Percentiles rank a stretch among this genome's conserved stretches.
Evolutionary conservation across 192 early-diverging fungal genomes (phyloP).

Genomic region (Jimgerdemannia flammicorona): DNA sequence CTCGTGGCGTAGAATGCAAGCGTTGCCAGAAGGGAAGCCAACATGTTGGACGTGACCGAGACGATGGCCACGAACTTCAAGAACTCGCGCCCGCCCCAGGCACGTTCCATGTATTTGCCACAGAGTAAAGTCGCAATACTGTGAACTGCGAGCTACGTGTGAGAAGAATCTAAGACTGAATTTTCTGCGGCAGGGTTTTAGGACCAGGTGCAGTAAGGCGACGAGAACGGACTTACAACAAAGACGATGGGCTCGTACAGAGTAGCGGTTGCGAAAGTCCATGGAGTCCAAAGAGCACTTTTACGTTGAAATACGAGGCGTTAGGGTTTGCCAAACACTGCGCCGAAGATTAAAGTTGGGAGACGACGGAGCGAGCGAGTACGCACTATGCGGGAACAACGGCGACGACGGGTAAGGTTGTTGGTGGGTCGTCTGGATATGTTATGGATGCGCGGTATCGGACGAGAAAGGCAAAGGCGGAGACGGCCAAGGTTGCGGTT

Average conservation of each 20-base stretch:
- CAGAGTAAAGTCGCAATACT: slow-evolving; percentile 35
- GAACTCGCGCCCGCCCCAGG: slow-evolving; percentile 78
- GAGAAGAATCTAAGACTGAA: not conserved
- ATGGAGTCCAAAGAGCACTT: slow-evolving; percentile 26
- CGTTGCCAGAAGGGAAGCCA: slow-evolving; percentile 28
- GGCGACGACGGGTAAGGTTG: slow-evolving; percentile 18
- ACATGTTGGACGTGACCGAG: slow-evolving; percentile 42
- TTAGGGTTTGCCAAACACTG: not conserved
- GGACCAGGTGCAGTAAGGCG: not conserved
- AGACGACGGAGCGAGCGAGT: not conserved
- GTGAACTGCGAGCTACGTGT: slow-evolving; percentile 38
- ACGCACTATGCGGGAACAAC: slow-evolving; percentile 38
- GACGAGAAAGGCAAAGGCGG: slow-evolving; percentile 18
- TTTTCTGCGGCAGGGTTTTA: not conserved
- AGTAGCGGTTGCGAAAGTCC: slow-evolving; percentile 59
- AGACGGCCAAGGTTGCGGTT: slow-evolving; percentile 28
- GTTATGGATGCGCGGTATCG: slow-evolving; percentile 10
- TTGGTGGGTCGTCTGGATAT: not conserved
- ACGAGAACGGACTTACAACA: slow-evolving; percentile 28
- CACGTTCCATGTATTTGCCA: slow-evolving; percentile 81
- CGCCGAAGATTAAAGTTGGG: not conserved
- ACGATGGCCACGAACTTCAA: slow-evolving; percentile 64
- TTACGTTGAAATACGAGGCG: not conserved
- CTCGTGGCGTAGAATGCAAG: slow-evolving; percentile 43
- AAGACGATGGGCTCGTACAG: slow-evolving; percentile 51